Percentiles rank a stretch among this genome's conserved stretches.
Conservation (phyloP, 768 basidiomycete species). For the Podaxis rugospora region DNA sequence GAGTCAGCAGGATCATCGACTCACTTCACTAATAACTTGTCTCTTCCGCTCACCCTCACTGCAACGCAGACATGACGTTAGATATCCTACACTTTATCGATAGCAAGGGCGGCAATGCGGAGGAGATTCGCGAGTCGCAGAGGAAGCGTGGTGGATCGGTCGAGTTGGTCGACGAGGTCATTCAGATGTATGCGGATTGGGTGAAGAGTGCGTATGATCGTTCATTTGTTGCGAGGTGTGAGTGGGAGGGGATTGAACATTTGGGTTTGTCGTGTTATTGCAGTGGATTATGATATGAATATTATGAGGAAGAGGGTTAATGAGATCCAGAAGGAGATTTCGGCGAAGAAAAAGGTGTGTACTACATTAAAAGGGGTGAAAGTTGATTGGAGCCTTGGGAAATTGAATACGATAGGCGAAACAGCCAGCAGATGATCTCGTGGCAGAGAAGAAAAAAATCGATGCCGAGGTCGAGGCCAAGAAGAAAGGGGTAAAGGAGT, state of each 20-base stretch:
- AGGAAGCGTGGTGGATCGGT: conserved; percentile 84
- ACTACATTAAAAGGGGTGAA: neutral
- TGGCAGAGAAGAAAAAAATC: conserved; percentile 78
- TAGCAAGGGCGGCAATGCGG: conserved; percentile 88
- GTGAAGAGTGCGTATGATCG: conserved; percentile 68
- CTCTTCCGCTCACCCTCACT: neutral
- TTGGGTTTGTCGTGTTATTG: conserved; percentile 6
- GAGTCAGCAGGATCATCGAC: neutral
- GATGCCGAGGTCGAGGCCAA: conserved; percentile 77
- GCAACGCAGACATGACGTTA: conserved; percentile 58
- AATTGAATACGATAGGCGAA: conserved; percentile 58
- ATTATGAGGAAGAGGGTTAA: conserved; percentile 80
- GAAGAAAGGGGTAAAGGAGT: conserved; percentile 72
- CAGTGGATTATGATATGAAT: conserved; percentile 88
- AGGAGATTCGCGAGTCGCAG: conserved; percentile 89
- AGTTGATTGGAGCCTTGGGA: neutral
- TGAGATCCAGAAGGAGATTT: conserved; percentile 91
- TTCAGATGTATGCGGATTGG: conserved; percentile 91
- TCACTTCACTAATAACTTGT: neutral
- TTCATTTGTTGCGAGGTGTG: conserved; percentile 15
- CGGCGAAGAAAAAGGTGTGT: conserved; percentile 83
- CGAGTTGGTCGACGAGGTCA: conserved; percentile 91
- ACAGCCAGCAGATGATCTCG: conserved; percentile 83
- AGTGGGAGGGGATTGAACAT: neutral
- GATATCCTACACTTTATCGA: conserved; percentile 80